Base-by-base conservation (phyloP, 179 eudicot species). In the Nepenthes alata region DNA sequence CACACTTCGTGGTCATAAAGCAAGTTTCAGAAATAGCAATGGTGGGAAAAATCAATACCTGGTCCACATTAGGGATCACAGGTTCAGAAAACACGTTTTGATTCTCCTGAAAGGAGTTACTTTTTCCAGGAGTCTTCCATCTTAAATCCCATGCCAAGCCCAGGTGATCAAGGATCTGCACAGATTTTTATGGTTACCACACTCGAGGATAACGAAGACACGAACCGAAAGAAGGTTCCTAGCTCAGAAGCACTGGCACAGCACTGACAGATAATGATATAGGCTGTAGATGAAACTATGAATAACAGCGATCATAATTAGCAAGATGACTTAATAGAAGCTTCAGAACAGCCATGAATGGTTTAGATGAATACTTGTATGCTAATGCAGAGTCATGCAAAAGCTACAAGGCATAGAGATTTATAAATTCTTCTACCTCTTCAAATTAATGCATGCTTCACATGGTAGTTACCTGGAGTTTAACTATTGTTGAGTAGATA, bases 71-170 rank as follows among this genome's bases (percentile, higher is more conserved):
- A 49, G 95, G 96, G 60, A 75, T 64, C 36, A 70, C 61, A 53
- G 96, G 85, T 66, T 79, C 85, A 58, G 78, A 78, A 78, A 74
- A 74, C 65, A 75, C 65, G 58, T 71, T 73, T 34, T 12, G 77
- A 57, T 64, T 77, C 64, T 67, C 77, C 55, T 53, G 53, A 45
- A 13, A 52, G 57, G 74, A 67, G 47, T 71, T 72, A 54, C 58
- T 49, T 57, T 72, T 75, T 61, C 56, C 65, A 72, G 70, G 68
- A 15, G 78, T 57, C 16, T 62, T 62, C 98, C 98, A 93, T 35
- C 98, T 81, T 61, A 85, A 78, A 76, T 80, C 82, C 98, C 98
- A 93, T 53, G 95, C 84, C 76, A 76, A 75, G 55, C 89, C 84
- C 69, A 93, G 80, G 72, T 93, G 98, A 75, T 85, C 80, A 67